These are phyloP conservation scores for Starmerella scarabaei DNA, from an alignment of 805 yeast species.

Conservation along the genomic window DNA sequence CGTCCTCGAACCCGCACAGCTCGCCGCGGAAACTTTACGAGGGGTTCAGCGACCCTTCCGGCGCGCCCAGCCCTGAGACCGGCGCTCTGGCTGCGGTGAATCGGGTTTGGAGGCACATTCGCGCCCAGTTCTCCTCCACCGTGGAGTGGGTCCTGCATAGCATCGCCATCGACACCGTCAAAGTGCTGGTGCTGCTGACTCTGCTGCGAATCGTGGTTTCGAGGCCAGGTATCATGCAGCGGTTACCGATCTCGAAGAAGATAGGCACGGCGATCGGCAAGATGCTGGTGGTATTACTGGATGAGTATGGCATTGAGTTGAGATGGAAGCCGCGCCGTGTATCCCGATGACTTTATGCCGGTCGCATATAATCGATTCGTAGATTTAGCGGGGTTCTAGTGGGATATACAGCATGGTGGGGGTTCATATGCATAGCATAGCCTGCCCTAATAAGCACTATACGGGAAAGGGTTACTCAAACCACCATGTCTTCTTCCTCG, in stretches of 20 bases:
- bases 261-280: conserved; percentile 14
- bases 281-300: conserved; percentile 16
- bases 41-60: background rate
- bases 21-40: background rate
- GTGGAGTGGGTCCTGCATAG: conserved; percentile 9
- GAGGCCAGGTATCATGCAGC: conserved; percentile 11
- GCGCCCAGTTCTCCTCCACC: background rate
- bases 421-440: too few species aligned
- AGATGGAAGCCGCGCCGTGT: background rate
- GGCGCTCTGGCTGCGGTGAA: background rate
- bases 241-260: conserved; percentile 13
- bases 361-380: too few species aligned
- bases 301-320: conserved; percentile 21
- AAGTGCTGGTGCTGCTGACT: conserved; percentile 10
- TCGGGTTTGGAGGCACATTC: background rate
- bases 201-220: conserved; percentile 15
- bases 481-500: too few species aligned
- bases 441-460: too few species aligned
- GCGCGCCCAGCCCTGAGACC: background rate
- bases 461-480: too few species aligned
- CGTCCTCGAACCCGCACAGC: background rate
- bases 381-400: too few species aligned
- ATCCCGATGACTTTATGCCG: too few species aligned
- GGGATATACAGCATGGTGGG: too few species aligned
- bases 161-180: conserved; percentile 13